Percentiles rank a stretch among this genome's conserved stretches.
Evolutionary conservation across 2,329 filamentous ascomycete species (phyloP).

Genomic region (Volutella citrinella): DNA sequence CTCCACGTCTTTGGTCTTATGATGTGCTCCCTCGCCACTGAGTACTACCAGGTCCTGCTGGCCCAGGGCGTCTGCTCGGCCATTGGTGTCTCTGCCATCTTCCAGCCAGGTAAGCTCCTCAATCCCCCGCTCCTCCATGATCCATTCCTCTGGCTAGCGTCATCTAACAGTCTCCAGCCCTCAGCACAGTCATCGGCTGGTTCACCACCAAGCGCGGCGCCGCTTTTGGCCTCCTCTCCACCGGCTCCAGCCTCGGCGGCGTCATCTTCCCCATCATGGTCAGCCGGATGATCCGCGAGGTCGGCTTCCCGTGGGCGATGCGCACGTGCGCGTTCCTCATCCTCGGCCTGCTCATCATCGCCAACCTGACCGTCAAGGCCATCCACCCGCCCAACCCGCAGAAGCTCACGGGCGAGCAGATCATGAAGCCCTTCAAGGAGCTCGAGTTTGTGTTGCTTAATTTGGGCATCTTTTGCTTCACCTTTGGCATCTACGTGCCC

Average conservation of each 20-base stretch:
- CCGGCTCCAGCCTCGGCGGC: slow-evolving; percentile 36
- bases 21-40: slow-evolving; percentile 53
- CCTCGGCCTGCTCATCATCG: slow-evolving; percentile 28
- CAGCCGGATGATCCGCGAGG: slow-evolving; percentile 27
- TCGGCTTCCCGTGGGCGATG: slow-evolving; percentile 41
- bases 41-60: slow-evolving; percentile 41
- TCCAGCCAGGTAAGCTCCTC: slow-evolving; percentile 24
- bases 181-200: slow-evolving; percentile 31
- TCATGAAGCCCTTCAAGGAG: slow-evolving; percentile 32
- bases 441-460: slow-evolving; percentile 28
- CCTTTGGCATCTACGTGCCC: slow-evolving; percentile 34
- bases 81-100: slow-evolving; percentile 33
- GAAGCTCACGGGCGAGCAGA: slow-evolving; percentile 27
- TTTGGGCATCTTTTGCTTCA: slow-evolving; percentile 33
- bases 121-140: background rate
- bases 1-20: slow-evolving; percentile 60
- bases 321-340: slow-evolving; percentile 37
- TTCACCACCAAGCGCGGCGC: slow-evolving; percentile 32
- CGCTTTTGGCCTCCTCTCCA: slow-evolving; percentile 34
- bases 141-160: no score
- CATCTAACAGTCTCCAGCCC: slow-evolving; percentile 11
- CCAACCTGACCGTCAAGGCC: slow-evolving; percentile 28
- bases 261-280: slow-evolving; percentile 41
- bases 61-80: slow-evolving; percentile 36
- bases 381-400: slow-evolving; percentile 21